Percentiles rank a stretch among this genome's conserved stretches.
Evolutionary conservation across 2,329 filamentous ascomycete genomes (phyloP).

Genomic region (Nemania sp.): DNA sequence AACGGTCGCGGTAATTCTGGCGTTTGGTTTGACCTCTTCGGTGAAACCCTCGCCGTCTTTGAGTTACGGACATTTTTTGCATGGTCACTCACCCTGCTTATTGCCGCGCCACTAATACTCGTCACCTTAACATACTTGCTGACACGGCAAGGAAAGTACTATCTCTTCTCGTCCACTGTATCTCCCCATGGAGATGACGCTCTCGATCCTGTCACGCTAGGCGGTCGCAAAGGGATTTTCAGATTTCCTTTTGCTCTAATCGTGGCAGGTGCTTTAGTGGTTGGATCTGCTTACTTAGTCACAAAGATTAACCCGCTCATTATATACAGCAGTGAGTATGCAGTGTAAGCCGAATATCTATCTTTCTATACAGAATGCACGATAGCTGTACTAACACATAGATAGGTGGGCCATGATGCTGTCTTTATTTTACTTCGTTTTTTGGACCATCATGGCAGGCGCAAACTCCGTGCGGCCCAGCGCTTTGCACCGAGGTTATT

Average conservation of each 20-base stretch:
- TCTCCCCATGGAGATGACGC: constrained; percentile 62
- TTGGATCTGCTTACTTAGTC: constrained; percentile 74
- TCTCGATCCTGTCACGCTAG: constrained; percentile 64
- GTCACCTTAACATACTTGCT: constrained; percentile 71
- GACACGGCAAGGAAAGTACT: constrained; percentile 77
- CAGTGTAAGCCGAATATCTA: constrained; percentile 53
- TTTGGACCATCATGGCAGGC: constrained; percentile 74
- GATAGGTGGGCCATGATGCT: constrained; percentile 77
- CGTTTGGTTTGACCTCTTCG: constrained; percentile 95
- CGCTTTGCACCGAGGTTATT: constrained; percentile 81
- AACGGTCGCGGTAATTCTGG: constrained; percentile 69
- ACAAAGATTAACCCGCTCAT: constrained; percentile 87
- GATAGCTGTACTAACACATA: constrained; percentile 18
- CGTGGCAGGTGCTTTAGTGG: constrained; percentile 67
- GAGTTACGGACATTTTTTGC: constrained; percentile 83
- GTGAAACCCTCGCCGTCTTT: constrained; percentile 76
- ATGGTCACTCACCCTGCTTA: constrained; percentile 79
- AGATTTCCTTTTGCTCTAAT: constrained; percentile 77
- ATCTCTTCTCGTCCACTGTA: constrained; percentile 72
- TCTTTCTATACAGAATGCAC: neutral
- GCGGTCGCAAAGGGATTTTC: constrained; percentile 81
- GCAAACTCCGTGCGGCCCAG: constrained; percentile 81
- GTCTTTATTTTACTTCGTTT: constrained; percentile 75
- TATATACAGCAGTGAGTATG: constrained; percentile 85
- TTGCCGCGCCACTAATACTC: constrained; percentile 75